Evolutionary conservation across 352 stramenopile genomes (phyloP), one percentile per base, ranked within the genome.

Genomic region (Phytopythium kandeliae): DNA sequence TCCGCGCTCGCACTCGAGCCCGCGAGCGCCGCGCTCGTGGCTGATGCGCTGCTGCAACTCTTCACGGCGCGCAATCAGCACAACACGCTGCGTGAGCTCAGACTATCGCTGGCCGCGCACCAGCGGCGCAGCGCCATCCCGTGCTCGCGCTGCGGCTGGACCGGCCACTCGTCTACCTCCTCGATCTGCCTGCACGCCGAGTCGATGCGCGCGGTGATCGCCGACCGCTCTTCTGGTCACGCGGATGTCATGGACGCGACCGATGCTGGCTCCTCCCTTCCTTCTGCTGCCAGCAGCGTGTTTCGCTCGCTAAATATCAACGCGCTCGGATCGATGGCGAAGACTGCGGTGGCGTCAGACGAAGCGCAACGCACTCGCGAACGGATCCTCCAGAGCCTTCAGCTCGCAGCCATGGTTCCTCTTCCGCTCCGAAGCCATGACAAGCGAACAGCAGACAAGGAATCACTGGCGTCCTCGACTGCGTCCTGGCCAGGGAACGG

Each of bases 61-160:
- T 82, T 76, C 56, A 85, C 76, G 49, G 71, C 73, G 21, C 40
- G 85, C 43, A 82, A 82, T 41, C 76, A 77, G 42, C 65, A 74
- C 59, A 85, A 82, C 48, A 69, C 37, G n/a, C 51, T 67, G 40
- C 58, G 44, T 24, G 75, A 75, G 22, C 63, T 67, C 44, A 59
- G 57, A 33, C 40, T 87, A 7, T 74, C 71, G 30, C 43, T 73
- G 10, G 57, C 30, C n/a, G 45, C 61, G 30, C 56, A 65, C 16
- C 73, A 87, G 38, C 66, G 65, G 42, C 68, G 74, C 28, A 77
- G 71, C 16, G 64, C 71, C 45, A 54, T 87, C 17, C 59, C 60
- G 22, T 87, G 73, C 34, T 81, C 73, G 10, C 69, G 76, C 2
- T 87, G 76, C 31, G 76, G 76, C 17, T 76, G 70, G 63, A 59